phyloP scores from a whole-genome alignment of 257 asterid genomes.

The Solanum tacnaense region DNA sequence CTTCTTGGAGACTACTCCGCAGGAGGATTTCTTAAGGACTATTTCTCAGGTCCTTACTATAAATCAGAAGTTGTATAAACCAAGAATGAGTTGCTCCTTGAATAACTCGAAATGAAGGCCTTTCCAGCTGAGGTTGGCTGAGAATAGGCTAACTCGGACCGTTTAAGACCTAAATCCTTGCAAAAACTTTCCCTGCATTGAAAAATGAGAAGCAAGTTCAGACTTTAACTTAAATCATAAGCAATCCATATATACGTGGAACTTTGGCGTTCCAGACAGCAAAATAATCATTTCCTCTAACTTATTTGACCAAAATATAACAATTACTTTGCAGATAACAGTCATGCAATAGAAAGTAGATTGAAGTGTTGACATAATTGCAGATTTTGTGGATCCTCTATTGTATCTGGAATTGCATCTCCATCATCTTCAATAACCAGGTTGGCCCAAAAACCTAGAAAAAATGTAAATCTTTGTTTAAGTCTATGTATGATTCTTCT shows the following conservation, averaged over 20 bases:
- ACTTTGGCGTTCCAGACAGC: neutral
- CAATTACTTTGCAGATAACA: neutral
- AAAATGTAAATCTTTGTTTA: neutral
- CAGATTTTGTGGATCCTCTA: neutral
- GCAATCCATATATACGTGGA: neutral
- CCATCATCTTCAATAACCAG: neutral
- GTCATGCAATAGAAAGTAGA: neutral
- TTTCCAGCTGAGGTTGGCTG: slow-evolving; percentile 64
- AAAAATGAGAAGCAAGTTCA: neutral
- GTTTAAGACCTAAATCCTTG: slow-evolving; percentile 24
- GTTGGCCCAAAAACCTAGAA: neutral
- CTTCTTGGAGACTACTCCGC: neutral
- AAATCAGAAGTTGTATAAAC: slow-evolving; percentile 37
- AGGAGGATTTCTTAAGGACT: neutral
- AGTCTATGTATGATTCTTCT: neutral
- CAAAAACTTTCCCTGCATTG: slow-evolving; percentile 57
- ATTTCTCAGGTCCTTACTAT: slow-evolving; percentile 2
- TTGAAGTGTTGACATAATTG: no score
- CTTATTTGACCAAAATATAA: neutral
- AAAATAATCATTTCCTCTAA: neutral
- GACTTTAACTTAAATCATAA: neutral
- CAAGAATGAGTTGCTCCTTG: slow-evolving; percentile 39
- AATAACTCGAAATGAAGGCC: slow-evolving; percentile 52
- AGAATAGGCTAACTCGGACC: slow-evolving; percentile 49
- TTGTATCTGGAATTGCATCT: neutral